Evolutionary conservation across 208 protist species (phyloP).

Genomic region (Leptomonas pyrrhocoris): DNA sequence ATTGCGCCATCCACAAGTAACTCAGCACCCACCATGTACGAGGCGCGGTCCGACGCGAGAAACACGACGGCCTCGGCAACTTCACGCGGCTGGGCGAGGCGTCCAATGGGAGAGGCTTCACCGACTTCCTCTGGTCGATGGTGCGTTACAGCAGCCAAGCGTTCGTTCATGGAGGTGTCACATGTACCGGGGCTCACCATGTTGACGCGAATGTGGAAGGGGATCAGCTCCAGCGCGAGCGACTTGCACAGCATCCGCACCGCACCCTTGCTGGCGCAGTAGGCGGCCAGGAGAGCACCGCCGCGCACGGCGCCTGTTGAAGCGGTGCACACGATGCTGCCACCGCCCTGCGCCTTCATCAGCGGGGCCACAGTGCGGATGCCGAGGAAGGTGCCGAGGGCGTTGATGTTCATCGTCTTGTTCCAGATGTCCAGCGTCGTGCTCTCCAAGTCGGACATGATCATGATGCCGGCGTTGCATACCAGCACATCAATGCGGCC

Average conservation of each 20-base stretch:
- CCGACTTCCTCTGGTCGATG: neutral
- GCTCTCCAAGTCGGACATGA: neutral
- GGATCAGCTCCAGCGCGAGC: constrained; percentile 5
- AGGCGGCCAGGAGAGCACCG: neutral
- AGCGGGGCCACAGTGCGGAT: too few species aligned
- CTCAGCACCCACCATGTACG: constrained; percentile 6
- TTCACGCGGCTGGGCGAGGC: too few species aligned
- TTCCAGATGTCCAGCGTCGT: neutral
- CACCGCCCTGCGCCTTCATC: neutral
- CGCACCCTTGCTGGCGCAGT: neutral
- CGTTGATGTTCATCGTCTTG: constrained; percentile 2
- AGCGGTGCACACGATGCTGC: neutral
- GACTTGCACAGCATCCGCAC: neutral
- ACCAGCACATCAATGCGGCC: constrained; percentile 5
- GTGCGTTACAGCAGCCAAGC: neutral
- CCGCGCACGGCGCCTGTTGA: neutral
- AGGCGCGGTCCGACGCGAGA: too few species aligned
- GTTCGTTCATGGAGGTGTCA: neutral
- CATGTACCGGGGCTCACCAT: neutral
- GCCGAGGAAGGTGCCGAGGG: constrained; percentile 2
- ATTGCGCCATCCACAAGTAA: neutral
- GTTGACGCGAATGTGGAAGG: neutral
- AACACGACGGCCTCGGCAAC: too few species aligned
- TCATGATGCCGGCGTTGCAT: constrained; percentile 2
- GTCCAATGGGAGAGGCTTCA: neutral